These are phyloP conservation scores for Solioccasus polychromus DNA, from an alignment of 768 basidiomycete genomes.

Conservation along the genomic window DNA sequence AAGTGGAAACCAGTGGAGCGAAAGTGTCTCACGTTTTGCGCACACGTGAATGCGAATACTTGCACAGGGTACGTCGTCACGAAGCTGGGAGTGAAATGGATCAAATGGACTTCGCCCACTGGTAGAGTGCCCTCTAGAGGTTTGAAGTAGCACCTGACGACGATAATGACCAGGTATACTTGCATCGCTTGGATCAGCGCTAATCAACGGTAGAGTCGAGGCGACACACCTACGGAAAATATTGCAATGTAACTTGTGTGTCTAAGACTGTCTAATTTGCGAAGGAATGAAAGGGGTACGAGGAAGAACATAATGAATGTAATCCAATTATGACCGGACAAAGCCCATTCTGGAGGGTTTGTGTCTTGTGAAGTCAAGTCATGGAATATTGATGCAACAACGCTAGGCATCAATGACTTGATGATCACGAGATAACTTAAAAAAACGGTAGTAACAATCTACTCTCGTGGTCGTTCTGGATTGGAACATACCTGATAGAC, in stretches of 20 bases:
- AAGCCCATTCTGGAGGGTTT: constrained; percentile 71
- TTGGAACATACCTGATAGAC: constrained; percentile 67
- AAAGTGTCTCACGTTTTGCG: constrained; percentile 71
- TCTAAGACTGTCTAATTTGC: constrained; percentile 78
- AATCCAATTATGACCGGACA: constrained; percentile 83
- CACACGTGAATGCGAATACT: constrained; percentile 89
- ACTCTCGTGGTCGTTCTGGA: neutral
- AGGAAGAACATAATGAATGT: constrained; percentile 71
- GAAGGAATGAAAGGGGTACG: constrained; percentile 80
- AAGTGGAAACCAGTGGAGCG: constrained; percentile 1
- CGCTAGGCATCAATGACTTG: constrained; percentile 91
- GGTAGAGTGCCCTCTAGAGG: constrained; percentile 63
- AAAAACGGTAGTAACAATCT: neutral
- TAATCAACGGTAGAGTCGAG: constrained; percentile 2
- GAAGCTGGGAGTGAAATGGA: constrained; percentile 76
- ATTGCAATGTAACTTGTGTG: constrained; percentile 91
- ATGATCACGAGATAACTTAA: constrained; percentile 84
- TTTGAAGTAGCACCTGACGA: constrained; percentile 75
- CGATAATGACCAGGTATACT: constrained; percentile 80
- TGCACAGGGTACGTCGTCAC: constrained; percentile 89
- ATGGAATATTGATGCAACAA: constrained; percentile 79
- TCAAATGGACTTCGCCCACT: constrained; percentile 64
- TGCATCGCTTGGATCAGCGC: neutral
- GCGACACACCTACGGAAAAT: constrained; percentile 76
- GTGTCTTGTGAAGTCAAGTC: constrained; percentile 62